phyloP scores from a whole-genome alignment of 169 alveolate species.

The Plasmodium gallinaceum region DNA sequence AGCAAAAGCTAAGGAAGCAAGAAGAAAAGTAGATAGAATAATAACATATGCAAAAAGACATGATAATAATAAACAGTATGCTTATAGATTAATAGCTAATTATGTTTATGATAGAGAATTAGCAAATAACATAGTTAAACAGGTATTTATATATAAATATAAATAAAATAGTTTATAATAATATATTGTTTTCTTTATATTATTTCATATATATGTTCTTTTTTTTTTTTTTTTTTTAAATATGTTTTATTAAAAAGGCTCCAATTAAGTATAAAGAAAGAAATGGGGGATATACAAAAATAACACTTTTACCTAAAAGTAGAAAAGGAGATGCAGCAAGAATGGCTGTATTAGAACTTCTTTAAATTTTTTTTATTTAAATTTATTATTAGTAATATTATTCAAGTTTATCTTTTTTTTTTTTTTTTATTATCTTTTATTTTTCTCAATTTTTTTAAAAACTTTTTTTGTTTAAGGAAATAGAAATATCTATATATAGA shows the following conservation, averaged over 20 bases:
- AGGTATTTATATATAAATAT: constrained; percentile 38
- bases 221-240: background rate
- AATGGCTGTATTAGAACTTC: constrained; percentile 78
- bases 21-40: constrained; percentile 84
- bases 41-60: constrained; percentile 84
- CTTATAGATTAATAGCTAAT: constrained; percentile 80
- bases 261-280: constrained; percentile 84
- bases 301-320: constrained; percentile 79
- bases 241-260: constrained; percentile 13
- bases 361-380: constrained; percentile 36
- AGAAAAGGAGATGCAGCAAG: constrained; percentile 82
- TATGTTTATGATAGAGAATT: constrained; percentile 84
- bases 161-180: background rate
- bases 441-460: no score
- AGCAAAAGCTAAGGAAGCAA: constrained; percentile 86
- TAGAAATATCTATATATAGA: no score
- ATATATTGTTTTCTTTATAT: constrained; percentile 6
- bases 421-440: constrained; percentile 12
- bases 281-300: constrained; percentile 86
- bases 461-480: no score
- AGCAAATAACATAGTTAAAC: constrained; percentile 80
- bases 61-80: constrained; percentile 75
- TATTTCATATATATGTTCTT: constrained; percentile 3
- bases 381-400: background rate
- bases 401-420: constrained; percentile 18